Evolutionary conservation across 768 basidiomycete genomes (phyloP).

Genomic region (Leccinum longicurvipes): DNA sequence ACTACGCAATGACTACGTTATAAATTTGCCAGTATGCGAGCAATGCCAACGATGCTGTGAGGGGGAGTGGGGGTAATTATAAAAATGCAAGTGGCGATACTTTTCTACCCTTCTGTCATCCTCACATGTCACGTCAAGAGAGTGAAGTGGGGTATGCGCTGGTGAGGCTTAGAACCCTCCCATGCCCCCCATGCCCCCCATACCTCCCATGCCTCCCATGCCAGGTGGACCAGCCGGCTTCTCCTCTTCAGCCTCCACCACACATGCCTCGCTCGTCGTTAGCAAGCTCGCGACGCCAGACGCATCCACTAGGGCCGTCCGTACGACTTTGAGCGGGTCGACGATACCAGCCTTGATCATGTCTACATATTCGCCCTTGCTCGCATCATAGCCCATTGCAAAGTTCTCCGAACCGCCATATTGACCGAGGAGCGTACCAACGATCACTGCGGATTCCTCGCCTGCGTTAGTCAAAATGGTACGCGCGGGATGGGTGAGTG

Average conservation of each 20-base stretch:
- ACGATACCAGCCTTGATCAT: constrained; percentile 95
- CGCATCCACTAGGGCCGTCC: constrained; percentile 90
- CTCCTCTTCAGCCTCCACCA: constrained; percentile 89
- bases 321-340: constrained; percentile 93
- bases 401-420: constrained; percentile 77
- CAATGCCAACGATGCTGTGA: constrained; percentile 13
- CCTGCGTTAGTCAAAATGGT: constrained; percentile 93
- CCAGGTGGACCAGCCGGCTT: constrained; percentile 52
- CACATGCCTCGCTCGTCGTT: constrained; percentile 89
- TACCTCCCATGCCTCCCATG: constrained; percentile 63
- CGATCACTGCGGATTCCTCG: constrained; percentile 90
- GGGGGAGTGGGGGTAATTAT: constrained; percentile 4
- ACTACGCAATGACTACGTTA: constrained; percentile 17
- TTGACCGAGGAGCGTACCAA: constrained; percentile 74
- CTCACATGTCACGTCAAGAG: neutral
- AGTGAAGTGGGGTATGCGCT: neutral
- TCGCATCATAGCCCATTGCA: constrained; percentile 85
- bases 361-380: constrained; percentile 88
- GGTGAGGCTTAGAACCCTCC: constrained; percentile 38
- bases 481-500: constrained; percentile 77
- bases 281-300: constrained; percentile 87
- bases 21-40: neutral
- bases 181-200: constrained; percentile 44
- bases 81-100: constrained; percentile 11
- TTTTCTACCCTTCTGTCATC: neutral